Conservation (phyloP, 2,329 filamentous ascomycete species). For the Fusarium domesticum region DNA sequence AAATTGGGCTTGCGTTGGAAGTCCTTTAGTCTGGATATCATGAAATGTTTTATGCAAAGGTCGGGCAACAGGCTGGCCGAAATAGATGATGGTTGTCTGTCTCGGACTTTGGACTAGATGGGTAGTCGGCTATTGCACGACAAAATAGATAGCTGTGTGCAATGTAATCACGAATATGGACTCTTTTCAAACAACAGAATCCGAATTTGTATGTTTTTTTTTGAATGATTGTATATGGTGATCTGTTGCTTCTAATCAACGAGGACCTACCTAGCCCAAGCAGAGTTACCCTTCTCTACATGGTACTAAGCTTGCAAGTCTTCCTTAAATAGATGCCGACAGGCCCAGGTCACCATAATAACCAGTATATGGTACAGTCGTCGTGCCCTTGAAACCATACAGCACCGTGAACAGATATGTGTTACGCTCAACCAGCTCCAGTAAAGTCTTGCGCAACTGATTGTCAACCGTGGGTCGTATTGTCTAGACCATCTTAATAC, state of each 20-base stretch:
- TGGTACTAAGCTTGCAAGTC: too few species aligned
- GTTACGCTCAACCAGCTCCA: too few species aligned
- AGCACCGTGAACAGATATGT: too few species aligned
- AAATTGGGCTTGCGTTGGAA: conserved; percentile 26
- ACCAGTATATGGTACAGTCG: too few species aligned
- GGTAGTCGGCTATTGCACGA: conserved; percentile 17
- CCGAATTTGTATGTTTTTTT: background rate
- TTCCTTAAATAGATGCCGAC: too few species aligned
- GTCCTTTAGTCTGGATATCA: conserved; percentile 25
- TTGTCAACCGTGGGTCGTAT: background rate
- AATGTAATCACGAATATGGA: conserved; percentile 23
- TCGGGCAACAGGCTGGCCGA: conserved; percentile 20
- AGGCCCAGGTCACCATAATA: too few species aligned
- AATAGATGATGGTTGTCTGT: conserved; percentile 23
- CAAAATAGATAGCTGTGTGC: conserved; percentile 14
- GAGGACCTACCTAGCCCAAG: too few species aligned
- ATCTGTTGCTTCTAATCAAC: conserved; percentile 1
- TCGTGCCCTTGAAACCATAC: too few species aligned
- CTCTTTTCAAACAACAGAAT: conserved; percentile 8
- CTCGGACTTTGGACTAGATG: conserved; percentile 14
- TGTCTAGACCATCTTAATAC: background rate
- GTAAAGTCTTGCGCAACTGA: background rate
- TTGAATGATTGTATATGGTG: conserved; percentile 10
- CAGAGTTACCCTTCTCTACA: too few species aligned
- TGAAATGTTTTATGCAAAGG: conserved; percentile 8